Evolutionary conservation across 1,284 basidiomycete genomes (phyloP).

Genomic region (Irpex sp.): DNA sequence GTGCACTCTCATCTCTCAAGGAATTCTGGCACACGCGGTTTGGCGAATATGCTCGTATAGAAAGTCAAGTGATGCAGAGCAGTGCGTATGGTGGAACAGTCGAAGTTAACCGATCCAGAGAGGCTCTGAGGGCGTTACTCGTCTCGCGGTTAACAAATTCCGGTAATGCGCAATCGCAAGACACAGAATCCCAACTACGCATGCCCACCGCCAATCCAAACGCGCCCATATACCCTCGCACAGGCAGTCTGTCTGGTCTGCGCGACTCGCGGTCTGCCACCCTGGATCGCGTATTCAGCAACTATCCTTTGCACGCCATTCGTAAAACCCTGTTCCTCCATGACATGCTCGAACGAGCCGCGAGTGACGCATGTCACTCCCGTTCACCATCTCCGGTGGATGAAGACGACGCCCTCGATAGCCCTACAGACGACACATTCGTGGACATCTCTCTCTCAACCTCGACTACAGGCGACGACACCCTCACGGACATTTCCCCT

Average conservation of each 20-base stretch:
- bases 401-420: conserved; percentile 5
- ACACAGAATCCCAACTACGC: conserved; percentile 12
- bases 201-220: conserved; percentile 21
- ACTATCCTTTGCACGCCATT: conserved; percentile 60
- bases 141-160: conserved; percentile 1
- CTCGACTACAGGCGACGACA: conserved; percentile 16
- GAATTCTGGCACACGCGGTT: conserved; percentile 54
- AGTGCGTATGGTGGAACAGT: conserved; percentile 31
- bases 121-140: conserved; percentile 1
- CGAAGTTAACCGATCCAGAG: conserved; percentile 12
- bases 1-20: conserved; percentile 52
- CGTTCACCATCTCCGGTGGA: background rate
- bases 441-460: conserved; percentile 5
- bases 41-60: conserved; percentile 43
- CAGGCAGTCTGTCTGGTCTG: conserved; percentile 57
- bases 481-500: conserved; percentile 19
- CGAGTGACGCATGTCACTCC: conserved; percentile 1
- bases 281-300: conserved; percentile 55
- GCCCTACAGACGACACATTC: conserved; percentile 3
- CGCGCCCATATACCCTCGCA: conserved; percentile 53
- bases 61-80: conserved; percentile 21
- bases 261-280: conserved; percentile 51
- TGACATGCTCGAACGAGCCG: conserved; percentile 39
- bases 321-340: conserved; percentile 58
- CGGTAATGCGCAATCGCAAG: conserved; percentile 16